Base-by-base conservation (phyloP, 139 green algal species). In the Mesotaenium endlicherianum region DNA sequence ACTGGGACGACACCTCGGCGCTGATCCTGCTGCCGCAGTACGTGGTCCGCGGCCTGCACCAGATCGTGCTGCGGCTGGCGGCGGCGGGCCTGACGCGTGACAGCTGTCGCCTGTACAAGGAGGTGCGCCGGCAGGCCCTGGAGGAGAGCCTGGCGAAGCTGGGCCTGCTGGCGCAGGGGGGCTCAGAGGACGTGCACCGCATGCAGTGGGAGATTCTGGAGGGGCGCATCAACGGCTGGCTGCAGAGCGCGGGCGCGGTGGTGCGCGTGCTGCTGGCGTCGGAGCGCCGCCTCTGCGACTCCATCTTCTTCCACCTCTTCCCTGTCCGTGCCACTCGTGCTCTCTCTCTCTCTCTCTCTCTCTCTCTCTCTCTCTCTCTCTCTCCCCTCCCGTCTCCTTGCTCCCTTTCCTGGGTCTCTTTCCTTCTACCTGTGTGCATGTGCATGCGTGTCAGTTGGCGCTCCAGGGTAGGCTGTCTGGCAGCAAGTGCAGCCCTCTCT, bases 261-360 rank as follows among this genome's bases (percentile, higher is more conserved):
- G 42, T 82, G n/a, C 47, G 75, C n/a, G 42, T 82, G 59, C 55
- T 82, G 75, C 60, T 82, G 36, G 75, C 49, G 20, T 40, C 39
- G 3, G 75, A 82, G 53, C 78, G 75, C 39, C 38, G 41, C 14
- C 53, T 82, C 31, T 82, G 75, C 34, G 75, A 82, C n/a, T 41
- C 34, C 3, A n/a, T 82, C 20, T 76, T 82, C 55, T 38, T 38
- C 55, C 57, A 30, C 16, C 57, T 26, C 57, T 30, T 20, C 57
- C 16, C 57, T 68, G n/a, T n/a, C n/a, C n/a, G n/a, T n/a, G n/a
- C n/a, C n/a, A n/a, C n/a, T n/a, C n/a, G n/a, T n/a, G n/a, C n/a
- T n/a, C n/a, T n/a, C n/a, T n/a, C n/a, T n/a, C n/a, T n/a, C n/a
- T n/a, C n/a, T n/a, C n/a, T n/a, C n/a, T n/a, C n/a, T n/a, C n/a